Evolutionary conservation across 306 rosid genomes (phyloP).

Genomic region (Inga oerstediana): DNA sequence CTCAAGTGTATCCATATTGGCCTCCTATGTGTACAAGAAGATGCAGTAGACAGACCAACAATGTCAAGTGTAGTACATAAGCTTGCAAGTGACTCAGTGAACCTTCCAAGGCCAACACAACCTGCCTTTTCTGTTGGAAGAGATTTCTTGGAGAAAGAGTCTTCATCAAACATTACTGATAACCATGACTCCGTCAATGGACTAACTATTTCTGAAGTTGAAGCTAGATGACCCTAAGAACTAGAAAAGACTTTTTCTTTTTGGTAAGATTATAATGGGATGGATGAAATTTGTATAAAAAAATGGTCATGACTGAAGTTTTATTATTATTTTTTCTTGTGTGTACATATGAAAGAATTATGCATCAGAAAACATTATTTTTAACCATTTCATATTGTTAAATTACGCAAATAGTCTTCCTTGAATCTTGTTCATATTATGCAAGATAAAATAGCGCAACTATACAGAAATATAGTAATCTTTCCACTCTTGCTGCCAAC

Average conservation of each 20-base stretch:
- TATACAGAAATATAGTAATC: no score
- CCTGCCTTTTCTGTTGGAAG: slow-evolving; percentile 21
- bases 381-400: neutral
- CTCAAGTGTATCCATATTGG: slow-evolving; percentile 2
- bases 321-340: no score
- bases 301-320: neutral
- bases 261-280: neutral
- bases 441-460: no score
- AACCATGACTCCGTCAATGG: neutral
- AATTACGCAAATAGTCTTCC: no score
- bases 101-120: neutral
- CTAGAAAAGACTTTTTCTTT: neutral
- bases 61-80: slow-evolving; percentile 1
- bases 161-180: neutral
- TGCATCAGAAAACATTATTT: neutral
- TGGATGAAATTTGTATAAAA: neutral
- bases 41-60: slow-evolving; percentile 13
- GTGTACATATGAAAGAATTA: neutral
- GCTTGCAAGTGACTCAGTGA: slow-evolving; percentile 18
- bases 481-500: no score
- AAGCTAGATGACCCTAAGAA: neutral
- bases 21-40: slow-evolving; percentile 4
- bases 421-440: no score
- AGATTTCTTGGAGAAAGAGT: neutral
- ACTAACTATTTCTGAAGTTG: slow-evolving; percentile 5